Base-by-base conservation (phyloP, 169 alveolate species). In the Plasmodium ovale region DNA sequence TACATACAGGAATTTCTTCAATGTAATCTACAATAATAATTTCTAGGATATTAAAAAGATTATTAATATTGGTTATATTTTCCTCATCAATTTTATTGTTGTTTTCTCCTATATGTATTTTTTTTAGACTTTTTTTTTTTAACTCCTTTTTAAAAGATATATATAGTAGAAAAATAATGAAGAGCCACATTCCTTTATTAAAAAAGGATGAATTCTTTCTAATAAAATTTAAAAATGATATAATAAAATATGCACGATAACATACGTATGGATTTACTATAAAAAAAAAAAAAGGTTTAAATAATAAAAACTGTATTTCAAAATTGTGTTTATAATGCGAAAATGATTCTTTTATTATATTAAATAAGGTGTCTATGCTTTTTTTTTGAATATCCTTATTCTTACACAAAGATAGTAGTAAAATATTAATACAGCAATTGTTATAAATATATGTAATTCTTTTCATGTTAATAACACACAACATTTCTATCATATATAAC, bases 191-290 rank as follows among this genome's bases (percentile, higher is more conserved):
- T 21, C 33, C 29, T 58, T 59, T 65, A 39, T 82, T 31, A 49
- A 82, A 82, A 82, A 82, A 82, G 14, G 90, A 82, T 3, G 84
- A 79, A 65, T 82, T 82, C 65, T 82, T 82, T 65, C 90, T 47
- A 49, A 82, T 65, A 27, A 37, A 82, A 65, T 82, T 82, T 65
- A 82, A 67, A 44, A 82, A 51, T 27, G 90, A 64, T 10, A 29
- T 65, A 33, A 82, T 64, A 29, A 82, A 82, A 82, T 82, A 65
- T 1, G 82, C 64, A 21, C 90, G 65, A 37, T 82, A 82, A 49
- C 69, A 39, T 31, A 44, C 70, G 65, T 82, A 69, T 1, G 90
- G 90, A 47, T 82, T 82, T 65, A 82, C 56, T 31, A 82, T 65
- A 56, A 82, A 82, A n/a, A 82, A 56, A 35, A 82, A 82, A 19